Evolutionary conservation across 768 basidiomycete genomes (phyloP), one percentile per base, ranked within the genome.

Genomic region (Agrocybe pediades): DNA sequence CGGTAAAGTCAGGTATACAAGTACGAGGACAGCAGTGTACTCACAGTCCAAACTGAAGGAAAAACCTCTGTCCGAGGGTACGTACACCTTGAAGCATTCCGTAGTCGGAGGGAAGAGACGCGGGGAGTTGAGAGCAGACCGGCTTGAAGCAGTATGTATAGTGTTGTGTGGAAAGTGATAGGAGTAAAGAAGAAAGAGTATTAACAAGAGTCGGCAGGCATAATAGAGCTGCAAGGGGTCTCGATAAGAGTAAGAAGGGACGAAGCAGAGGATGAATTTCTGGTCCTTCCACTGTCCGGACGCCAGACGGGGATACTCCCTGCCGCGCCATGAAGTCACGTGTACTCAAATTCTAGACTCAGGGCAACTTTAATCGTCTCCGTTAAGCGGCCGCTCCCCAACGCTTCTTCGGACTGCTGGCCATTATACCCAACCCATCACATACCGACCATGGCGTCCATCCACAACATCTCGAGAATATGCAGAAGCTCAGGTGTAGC

Each of bases 41-140:
- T 66, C 71, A 92, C 90, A 92, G 75, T 72, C 90, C 90, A 65
- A 92, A 91, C 46, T 81, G 81, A 49, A 86, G 82, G 67, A 91
- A 85, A 62, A 84, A 83, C 36, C 74, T 69, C 41, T 75, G 75
- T 16, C 75, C 75, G 39, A 78, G 63, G 15, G 68, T 69, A 42
- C 80, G 72, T 40, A 71, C 72, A 62, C 71, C 69, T 48, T 74
- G 73, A 24, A 80, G 60, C 46, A 66, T 62, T 44, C 51, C 33
- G 33, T 36, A 36, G 4, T 11, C 33, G 33, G n/a, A n/a, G 13
- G 33, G 6, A n/a, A n/a, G 51, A 46, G 56, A 36, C 13, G n/a
- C 33, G 33, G 13, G 33, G n/a, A 36, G 33, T 36, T 36, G 3
- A 15, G 11, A 36, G n/a, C 6, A 36, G 33, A 7, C 29, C 29